Evolutionary conservation across 805 yeast species (phyloP), one percentile per base, ranked within the genome.

Genomic region (Saturnispora quitensis): DNA sequence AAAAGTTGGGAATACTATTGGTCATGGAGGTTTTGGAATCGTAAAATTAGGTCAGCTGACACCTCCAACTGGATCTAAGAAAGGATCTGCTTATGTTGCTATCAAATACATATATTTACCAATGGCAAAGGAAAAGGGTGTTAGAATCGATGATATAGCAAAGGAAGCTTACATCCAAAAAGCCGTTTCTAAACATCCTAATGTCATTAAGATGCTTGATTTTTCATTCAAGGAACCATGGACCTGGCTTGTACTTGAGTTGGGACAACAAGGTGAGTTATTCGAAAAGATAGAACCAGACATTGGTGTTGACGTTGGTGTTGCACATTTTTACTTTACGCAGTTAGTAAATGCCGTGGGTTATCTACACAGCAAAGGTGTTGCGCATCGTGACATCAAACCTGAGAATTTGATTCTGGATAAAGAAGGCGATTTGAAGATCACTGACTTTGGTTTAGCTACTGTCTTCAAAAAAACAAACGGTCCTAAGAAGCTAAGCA

Each of bases 241-340:
- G 78, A 67, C 78, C 36, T 84, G 84, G 78, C 73, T 85, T 53
- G 78, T 78, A 3, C 68, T 85, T 73, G 90, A 85, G 59, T 67
- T 81, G 52, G 88, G 89, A 1, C 73, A 74, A 25, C 86, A 87
- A 53, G 93, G 93, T 15, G 93, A 85, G 65, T 62, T 85, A 20
- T 85, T 85, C 62, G 90, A 84, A 59, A 85, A 84, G 64, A 84
- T 85, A 54, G 89, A 84, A 61, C 89, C 89, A 0, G 89, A 83
- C 66, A 66, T 76, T 7, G 89, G 89, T 1, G 81, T 84, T 2
- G 84, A 79, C 55, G 76, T 74, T 50, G 81, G 79, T 20, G 73
- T 84, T 9, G 84, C 86, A 1, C 86, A 82, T 52, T 79, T 84
- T 61, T 84, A 82, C 61, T 83, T 84, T 60, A 73, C 73, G 50